Conservation (phyloP, 192 early-diverging fungal genomes). For the Linnemannia zychae region DNA sequence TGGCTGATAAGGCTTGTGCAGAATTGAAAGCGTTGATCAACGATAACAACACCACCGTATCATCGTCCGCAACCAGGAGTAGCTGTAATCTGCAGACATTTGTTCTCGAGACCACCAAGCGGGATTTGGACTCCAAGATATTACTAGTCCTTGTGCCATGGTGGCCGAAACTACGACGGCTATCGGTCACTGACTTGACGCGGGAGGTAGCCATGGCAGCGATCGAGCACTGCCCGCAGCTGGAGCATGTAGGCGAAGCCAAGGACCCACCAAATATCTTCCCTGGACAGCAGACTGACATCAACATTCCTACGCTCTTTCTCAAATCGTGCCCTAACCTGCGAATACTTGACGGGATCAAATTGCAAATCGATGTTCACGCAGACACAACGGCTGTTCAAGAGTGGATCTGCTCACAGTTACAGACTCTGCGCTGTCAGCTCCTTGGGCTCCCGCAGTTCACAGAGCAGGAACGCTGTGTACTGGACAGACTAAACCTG, state of each 20-base stretch:
- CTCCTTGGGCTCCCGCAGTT: not conserved
- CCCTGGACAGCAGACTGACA: not conserved
- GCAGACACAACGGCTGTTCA: not conserved
- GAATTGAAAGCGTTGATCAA: not conserved
- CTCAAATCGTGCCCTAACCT: not conserved
- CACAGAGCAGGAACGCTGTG: not conserved
- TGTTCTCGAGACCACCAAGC: not conserved
- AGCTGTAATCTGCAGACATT: not conserved
- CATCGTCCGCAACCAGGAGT: not conserved
- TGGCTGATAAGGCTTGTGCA: not conserved
- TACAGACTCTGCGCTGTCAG: not conserved
- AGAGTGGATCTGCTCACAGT: not conserved
- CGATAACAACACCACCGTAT: not conserved
- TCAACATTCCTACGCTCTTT: not conserved
- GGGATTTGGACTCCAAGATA: not conserved
- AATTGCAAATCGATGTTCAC: not conserved
- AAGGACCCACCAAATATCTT: not conserved
- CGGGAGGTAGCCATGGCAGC: not conserved
- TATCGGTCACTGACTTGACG: not conserved
- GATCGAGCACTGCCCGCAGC: not conserved
- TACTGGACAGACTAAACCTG: not conserved
- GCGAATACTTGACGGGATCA: not conserved
- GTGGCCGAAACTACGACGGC: not conserved
- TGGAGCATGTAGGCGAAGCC: not conserved
- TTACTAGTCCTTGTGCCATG: not conserved